A percentile compares a stretch with the other conserved stretches of the same genome.
Conservation (phyloP, 2,329 filamentous ascomycete species). For the Alternaria triticimaculans region DNA sequence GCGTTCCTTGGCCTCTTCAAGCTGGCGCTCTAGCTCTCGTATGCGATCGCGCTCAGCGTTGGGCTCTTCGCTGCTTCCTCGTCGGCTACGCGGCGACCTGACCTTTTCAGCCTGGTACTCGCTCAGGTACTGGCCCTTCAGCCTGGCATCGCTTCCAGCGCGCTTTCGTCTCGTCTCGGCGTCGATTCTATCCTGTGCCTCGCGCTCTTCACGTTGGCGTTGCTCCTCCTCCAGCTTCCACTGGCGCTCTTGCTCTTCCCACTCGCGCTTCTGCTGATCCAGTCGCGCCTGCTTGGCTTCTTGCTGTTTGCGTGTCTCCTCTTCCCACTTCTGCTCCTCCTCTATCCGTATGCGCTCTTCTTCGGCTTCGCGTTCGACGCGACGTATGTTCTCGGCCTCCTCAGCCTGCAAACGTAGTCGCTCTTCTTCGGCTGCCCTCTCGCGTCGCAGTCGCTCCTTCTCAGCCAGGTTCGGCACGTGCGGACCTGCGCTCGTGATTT, state of each 20-base stretch:
- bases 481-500: conserved; percentile 86
- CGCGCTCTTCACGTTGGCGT: conserved; percentile 73
- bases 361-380: conserved; percentile 62
- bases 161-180: conserved; percentile 70
- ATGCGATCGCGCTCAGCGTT: conserved; percentile 71
- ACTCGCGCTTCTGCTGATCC: conserved; percentile 73
- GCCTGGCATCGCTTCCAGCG: conserved; percentile 67
- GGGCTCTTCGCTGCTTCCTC: conserved; percentile 53
- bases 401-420: conserved; percentile 58
- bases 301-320: conserved; percentile 66
- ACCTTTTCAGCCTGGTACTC: conserved; percentile 80
- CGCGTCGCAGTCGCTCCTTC: conserved; percentile 73
- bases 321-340: conserved; percentile 72
- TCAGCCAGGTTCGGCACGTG: conserved; percentile 81
- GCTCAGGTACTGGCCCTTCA: conserved; percentile 84
- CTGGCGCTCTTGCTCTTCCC: conserved; percentile 77
- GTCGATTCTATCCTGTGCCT: conserved; percentile 70
- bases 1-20: conserved; percentile 71
- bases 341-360: conserved; percentile 67
- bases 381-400: conserved; percentile 59
- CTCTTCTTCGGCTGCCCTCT: conserved; percentile 64
- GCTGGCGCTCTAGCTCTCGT: conserved; percentile 77
- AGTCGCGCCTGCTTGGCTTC: conserved; percentile 66
- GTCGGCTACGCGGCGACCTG: conserved; percentile 43
- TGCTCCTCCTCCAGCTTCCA: conserved; percentile 81